Percentiles rank a stretch among this genome's conserved stretches.
Evolutionary conservation across 768 basidiomycete species (phyloP).

Genomic region (Pleurotus salmoneostramineus): DNA sequence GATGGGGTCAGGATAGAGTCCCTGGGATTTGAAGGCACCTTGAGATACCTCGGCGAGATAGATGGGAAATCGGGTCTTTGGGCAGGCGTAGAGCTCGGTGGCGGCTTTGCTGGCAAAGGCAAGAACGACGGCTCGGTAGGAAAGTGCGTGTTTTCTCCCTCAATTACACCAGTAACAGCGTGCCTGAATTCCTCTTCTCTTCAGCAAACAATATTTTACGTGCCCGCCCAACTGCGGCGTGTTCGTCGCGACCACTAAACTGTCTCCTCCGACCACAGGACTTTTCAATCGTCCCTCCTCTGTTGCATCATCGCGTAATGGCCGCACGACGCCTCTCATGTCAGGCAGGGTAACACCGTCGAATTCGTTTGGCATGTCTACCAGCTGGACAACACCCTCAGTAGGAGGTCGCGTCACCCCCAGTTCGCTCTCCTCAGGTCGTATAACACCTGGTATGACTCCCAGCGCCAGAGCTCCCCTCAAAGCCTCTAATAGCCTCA

Average conservation of each 20-base stretch:
- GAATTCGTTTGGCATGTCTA: constrained; percentile 23
- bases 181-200: not conserved
- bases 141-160: constrained; percentile 57
- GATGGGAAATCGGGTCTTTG: constrained; percentile 87
- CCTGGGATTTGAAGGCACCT: constrained; percentile 80
- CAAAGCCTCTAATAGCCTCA: constrained; percentile 13
- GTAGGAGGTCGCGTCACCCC: constrained; percentile 18
- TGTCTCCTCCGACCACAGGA: constrained; percentile 73
- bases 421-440: constrained; percentile 30
- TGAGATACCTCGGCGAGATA: constrained; percentile 81
- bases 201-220: constrained; percentile 76
- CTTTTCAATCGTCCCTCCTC: constrained; percentile 64
- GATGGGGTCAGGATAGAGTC: constrained; percentile 86
- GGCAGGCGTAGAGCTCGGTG: constrained; percentile 90
- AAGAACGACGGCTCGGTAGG: constrained; percentile 92
- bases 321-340: constrained; percentile 56
- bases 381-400: constrained; percentile 24
- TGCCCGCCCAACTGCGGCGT: constrained; percentile 88
- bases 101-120: constrained; percentile 84
- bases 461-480: constrained; percentile 28
- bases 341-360: constrained; percentile 52
- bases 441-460: constrained; percentile 34
- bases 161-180: too few species aligned
- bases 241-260: constrained; percentile 80
- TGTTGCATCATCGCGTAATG: constrained; percentile 68